phyloP scores from a whole-genome alignment of 352 stramenopile genomes.

The Phytophthora citrophthora region DNA sequence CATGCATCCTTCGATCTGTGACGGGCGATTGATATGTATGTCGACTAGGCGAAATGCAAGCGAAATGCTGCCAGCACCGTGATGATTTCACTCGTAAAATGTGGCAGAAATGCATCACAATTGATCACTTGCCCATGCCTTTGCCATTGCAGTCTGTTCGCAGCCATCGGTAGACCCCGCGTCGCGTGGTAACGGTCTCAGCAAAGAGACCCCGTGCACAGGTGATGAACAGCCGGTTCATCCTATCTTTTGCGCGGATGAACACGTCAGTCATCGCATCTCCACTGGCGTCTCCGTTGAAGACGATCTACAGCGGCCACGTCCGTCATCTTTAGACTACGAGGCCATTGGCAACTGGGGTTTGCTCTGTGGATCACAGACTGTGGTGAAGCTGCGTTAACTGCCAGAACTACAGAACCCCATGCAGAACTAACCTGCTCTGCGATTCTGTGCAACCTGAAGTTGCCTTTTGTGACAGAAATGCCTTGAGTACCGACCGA shows the following conservation, averaged over 20 bases:
- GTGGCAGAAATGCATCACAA: background rate
- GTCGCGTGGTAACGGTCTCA: background rate
- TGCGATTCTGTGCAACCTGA: background rate
- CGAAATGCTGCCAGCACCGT: background rate
- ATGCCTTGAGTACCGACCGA: too few relatives aligned
- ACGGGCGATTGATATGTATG: background rate
- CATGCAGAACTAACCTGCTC: too few relatives aligned
- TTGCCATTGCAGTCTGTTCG: background rate
- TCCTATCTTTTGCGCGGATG: constrained; percentile 10
- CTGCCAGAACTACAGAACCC: too few relatives aligned
- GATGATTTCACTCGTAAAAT: background rate
- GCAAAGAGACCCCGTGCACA: background rate
- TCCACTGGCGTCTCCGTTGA: background rate
- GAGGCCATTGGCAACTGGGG: too few relatives aligned
- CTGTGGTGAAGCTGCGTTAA: too few relatives aligned
- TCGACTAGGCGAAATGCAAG: background rate
- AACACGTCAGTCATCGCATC: constrained; percentile 3
- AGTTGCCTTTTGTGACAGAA: background rate
- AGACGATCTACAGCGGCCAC: too few relatives aligned
- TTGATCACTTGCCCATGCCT: background rate
- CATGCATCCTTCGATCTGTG: constrained; percentile 1
- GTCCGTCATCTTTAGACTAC: too few relatives aligned
- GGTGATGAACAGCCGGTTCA: constrained; percentile 9
- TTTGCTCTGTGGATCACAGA: too few relatives aligned
- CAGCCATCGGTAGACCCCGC: background rate